A percentile compares a stretch with the other conserved stretches of the same genome.
These are phyloP conservation scores for Trifolium subterraneum DNA, from an alignment of 306 rosid species.

Conservation along the genomic window DNA sequence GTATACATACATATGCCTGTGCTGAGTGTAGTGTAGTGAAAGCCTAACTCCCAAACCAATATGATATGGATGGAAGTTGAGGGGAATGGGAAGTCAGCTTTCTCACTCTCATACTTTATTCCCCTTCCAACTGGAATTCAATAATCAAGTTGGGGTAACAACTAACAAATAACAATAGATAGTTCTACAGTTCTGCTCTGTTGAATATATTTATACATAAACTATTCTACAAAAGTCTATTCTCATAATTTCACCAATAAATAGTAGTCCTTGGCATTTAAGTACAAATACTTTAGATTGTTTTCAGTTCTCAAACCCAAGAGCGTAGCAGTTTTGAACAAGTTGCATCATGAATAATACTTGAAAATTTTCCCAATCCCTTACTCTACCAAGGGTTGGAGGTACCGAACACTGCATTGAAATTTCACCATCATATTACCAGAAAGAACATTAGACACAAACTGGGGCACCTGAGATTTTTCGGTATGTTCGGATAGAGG, in stretches of 20 bases:
- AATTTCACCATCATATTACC: slow-evolving; percentile 48
- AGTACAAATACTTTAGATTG: slow-evolving; percentile 12
- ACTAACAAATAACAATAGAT: too few species aligned
- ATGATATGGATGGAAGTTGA: slow-evolving; percentile 6
- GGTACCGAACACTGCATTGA: slow-evolving; percentile 46
- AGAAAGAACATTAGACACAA: slow-evolving; percentile 49
- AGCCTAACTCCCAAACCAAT: slow-evolving; percentile 1
- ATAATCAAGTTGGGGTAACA: background rate
- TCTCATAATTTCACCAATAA: too few species aligned
- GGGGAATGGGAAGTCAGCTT: background rate
- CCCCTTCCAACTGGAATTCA: background rate
- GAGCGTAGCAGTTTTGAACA: slow-evolving; percentile 3
- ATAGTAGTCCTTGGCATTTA: slow-evolving; percentile 15
- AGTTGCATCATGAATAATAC: slow-evolving; percentile 21
- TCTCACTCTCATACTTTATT: background rate
- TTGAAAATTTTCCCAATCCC: slow-evolving; percentile 34
- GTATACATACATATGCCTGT: background rate
- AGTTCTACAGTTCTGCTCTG: too few species aligned
- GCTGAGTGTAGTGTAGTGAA: background rate
- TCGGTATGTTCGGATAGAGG: background rate
- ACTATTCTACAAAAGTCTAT: too few species aligned
- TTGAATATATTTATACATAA: too few species aligned
- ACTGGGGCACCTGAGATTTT: slow-evolving; percentile 56
- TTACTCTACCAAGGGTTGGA: slow-evolving; percentile 54
- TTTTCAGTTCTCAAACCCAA: slow-evolving; percentile 16